These are phyloP conservation scores for Phialophora chinensis DNA, from an alignment of 2,329 filamentous ascomycete genomes.

Conservation along the genomic window DNA sequence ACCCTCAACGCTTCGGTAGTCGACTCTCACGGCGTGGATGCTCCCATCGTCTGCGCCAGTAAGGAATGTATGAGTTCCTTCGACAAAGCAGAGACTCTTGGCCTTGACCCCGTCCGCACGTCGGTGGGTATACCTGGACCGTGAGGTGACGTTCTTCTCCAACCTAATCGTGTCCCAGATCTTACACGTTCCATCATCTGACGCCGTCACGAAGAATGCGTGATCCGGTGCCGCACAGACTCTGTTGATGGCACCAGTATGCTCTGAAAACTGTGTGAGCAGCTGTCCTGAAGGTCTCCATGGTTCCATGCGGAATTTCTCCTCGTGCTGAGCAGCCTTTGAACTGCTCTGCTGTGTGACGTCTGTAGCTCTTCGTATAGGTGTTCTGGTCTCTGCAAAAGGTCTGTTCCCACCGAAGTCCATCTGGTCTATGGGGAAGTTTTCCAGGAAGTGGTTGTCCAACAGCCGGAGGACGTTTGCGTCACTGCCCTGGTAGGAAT, in stretches of 20 bases:
- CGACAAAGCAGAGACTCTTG: constrained; percentile 84
- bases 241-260: constrained; percentile 79
- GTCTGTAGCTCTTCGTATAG: constrained; percentile 61
- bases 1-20: constrained; percentile 63
- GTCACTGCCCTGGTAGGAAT: constrained; percentile 83
- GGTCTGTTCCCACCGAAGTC: constrained; percentile 81
- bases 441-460: constrained; percentile 79
- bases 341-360: constrained; percentile 46
- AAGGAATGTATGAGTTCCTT: constrained; percentile 91
- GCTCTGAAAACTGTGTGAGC: constrained; percentile 87
- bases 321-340: constrained; percentile 29
- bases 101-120: constrained; percentile 75
- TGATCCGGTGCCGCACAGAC: constrained; percentile 87
- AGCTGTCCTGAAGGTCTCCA: constrained; percentile 87
- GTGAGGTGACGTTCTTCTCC: constrained; percentile 87
- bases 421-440: constrained; percentile 64
- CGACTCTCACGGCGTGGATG: constrained; percentile 87
- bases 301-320: constrained; percentile 51
- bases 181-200: constrained; percentile 87
- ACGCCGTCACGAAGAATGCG: constrained; percentile 90
- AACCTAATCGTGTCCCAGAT: constrained; percentile 91
- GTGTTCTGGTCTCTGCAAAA: constrained; percentile 62
- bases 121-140: constrained; percentile 83
- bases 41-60: constrained; percentile 89
- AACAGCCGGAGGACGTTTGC: constrained; percentile 68